Evolutionary conservation across 441 rosid genomes (phyloP), one percentile per base, ranked within the genome.

Genomic region (Populus tomentosa): DNA sequence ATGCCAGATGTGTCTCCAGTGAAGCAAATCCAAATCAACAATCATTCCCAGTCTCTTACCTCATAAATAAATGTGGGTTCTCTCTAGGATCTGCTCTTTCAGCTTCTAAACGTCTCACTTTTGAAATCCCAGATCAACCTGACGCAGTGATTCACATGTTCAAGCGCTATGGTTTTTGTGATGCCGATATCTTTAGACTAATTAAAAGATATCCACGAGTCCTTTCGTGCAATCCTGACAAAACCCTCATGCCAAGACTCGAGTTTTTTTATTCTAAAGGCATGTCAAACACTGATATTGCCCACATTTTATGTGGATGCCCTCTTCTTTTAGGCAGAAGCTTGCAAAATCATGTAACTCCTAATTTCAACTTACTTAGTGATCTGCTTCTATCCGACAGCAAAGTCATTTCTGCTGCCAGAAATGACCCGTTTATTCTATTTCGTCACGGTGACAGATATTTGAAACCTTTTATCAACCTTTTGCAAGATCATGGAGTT

Each of bases 401-500:
- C 42, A 73, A 63, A 46, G 59, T 74, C 9, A 7, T 71, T 18
- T 10, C 33, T n/a, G 72, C 78, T 23, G 2, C 82, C 9, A 81
- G 38, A 26, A 38, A 32, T 3, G 50, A 1, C n/a, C 74, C 77
- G 4, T 3, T 9, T 11, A 10, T 79, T 2, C 30, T 87, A 2
- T 11, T 6, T 71, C 11, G 4, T n/a, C 24, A 62, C 36, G 38
- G 13, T 30, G 62, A 32, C 7, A 0, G 20, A 6, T 33, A 50
- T 63, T 6, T 80, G 67, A 24, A 24, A 2, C 77, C 80, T 2
- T 79, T 76, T 70, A 46, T 85, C 21, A 59, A 69, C 13, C 18
- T 79, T 53, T 73, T 85, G 69, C 53, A 64, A 64, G 74, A 77
- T 0, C 21, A 5, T 32, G 85, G 88, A 10, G 83, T 81, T 70